Evolutionary conservation across 2,329 filamentous ascomycete genomes (phyloP), one percentile per base, ranked within the genome.

Genomic region (Penicillium brevicompactum): DNA sequence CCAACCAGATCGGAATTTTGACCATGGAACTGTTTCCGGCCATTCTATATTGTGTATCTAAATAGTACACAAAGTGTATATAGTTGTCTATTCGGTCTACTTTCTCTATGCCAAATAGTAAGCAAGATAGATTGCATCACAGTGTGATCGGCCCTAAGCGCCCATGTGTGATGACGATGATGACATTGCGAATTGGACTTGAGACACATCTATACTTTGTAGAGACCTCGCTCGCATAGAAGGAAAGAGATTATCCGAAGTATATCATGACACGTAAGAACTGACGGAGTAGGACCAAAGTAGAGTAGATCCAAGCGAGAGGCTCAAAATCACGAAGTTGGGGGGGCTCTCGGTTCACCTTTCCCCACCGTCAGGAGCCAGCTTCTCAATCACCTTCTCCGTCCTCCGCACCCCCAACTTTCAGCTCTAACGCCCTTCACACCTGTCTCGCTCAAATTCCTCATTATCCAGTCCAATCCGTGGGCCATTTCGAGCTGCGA

Each of bases 401-500:
- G 38, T 27, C 24, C 24, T 27, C 24, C 24, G 24, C 52, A 14
- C 47, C 27, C 32, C 48, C 46, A n/a, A 49, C 24, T 34, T 47
- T 46, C 31, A 40, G 31, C 31, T 34, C 31, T 27, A 8, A 27
- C 24, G 31, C 10, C 8, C 13, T 4, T 34, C 31, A 11, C 31
- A 9, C 31, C 11, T 34, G 8, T 34, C 31, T 27, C 24, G 24
- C 5, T 27, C 24, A 8, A 13, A 34, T 31, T 24, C 27, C 42
- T 38, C 42, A 18, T 32, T 21, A 3, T n/a, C 34, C 34, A 37
- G 34, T 37, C 6, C 34, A 37, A 37, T 13, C 34, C n/a, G 34
- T 37, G 34, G 46, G 24, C 42, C 63, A 67, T 60, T 69, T 70
- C 71, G 68, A 65, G 54, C 61, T 41, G 59, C 59, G 64, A 57